Conservation (phyloP, 2,329 filamentous ascomycete genomes). For the Penicillium sp. region DNA sequence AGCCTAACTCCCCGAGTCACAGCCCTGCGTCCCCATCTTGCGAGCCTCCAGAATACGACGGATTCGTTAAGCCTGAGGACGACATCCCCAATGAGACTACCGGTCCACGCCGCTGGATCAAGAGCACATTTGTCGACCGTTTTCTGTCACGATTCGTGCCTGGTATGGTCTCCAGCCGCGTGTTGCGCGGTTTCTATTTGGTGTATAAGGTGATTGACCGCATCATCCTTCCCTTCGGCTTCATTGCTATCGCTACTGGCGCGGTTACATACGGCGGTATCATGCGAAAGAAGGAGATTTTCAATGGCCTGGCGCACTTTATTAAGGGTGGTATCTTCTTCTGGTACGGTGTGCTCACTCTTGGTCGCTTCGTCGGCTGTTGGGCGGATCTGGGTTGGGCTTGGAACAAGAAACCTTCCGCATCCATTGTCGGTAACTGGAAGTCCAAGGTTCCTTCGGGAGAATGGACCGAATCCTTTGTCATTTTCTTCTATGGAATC, state of each 20-base stretch:
- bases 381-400: conserved; percentile 93
- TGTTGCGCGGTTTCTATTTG: conserved; percentile 62
- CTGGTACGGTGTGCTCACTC: conserved; percentile 84
- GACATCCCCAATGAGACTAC: conserved; percentile 48
- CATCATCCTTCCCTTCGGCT: conserved; percentile 76
- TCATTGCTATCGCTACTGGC: conserved; percentile 72
- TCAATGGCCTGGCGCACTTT: conserved; percentile 88
- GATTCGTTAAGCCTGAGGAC: conserved; percentile 51
- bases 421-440: conserved; percentile 64
- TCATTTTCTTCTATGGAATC: conserved; percentile 87
- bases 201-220: conserved; percentile 74
- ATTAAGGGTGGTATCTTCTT: conserved; percentile 96
- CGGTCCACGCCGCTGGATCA: conserved; percentile 47
- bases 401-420: conserved; percentile 80
- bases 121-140: conserved; percentile 51
- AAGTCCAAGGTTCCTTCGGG: conserved; percentile 69
- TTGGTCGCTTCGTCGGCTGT: conserved; percentile 87
- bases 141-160: conserved; percentile 61
- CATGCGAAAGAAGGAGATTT: conserved; percentile 72
- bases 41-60: conserved; percentile 55
- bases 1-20: conserved; percentile 69
- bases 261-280: conserved; percentile 79
- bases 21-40: conserved; percentile 67
- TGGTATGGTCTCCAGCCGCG: conserved; percentile 58
- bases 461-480: conserved; percentile 85